These are phyloP conservation scores for Halenospora varia DNA, from an alignment of 495 filamentous ascomycete species.

Conservation along the genomic window DNA sequence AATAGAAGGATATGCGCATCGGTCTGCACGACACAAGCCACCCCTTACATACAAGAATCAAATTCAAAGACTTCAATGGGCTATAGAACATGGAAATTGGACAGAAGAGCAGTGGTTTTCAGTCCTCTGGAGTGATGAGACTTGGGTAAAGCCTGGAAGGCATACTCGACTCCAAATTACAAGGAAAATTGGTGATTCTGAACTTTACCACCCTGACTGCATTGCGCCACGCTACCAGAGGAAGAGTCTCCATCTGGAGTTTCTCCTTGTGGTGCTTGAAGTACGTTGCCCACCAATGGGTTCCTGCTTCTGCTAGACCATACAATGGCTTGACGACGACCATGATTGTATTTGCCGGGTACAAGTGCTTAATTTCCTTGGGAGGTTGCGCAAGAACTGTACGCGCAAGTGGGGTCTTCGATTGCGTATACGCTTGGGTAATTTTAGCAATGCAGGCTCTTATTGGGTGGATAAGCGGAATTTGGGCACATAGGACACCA, in stretches of 20 bases:
- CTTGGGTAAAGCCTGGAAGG: background rate
- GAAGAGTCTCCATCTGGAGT: constrained; percentile 4
- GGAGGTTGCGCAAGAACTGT: too few species aligned
- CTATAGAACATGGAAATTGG: background rate
- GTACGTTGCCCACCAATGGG: constrained; percentile 5
- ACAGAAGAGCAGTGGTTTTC: background rate
- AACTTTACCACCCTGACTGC: background rate
- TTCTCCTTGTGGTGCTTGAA: background rate
- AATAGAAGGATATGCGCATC: background rate
- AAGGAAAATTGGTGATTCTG: background rate
- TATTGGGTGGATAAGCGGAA: too few species aligned
- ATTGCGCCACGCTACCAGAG: too few species aligned
- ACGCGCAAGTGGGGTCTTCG: too few species aligned
- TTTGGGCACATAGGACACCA: too few species aligned
- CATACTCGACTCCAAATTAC: background rate
- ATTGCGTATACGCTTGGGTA: too few species aligned
- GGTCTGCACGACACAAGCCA: background rate
- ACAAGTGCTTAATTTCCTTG: too few species aligned
- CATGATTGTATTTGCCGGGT: too few species aligned
- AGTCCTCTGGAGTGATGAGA: background rate
- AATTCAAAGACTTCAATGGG: background rate
- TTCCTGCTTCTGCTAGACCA: background rate
- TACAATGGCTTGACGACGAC: background rate
- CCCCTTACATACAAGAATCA: background rate
- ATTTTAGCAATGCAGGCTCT: too few species aligned